Conservation (phyloP, 139 green algal genomes). For the Chlorella sp. region DNA sequence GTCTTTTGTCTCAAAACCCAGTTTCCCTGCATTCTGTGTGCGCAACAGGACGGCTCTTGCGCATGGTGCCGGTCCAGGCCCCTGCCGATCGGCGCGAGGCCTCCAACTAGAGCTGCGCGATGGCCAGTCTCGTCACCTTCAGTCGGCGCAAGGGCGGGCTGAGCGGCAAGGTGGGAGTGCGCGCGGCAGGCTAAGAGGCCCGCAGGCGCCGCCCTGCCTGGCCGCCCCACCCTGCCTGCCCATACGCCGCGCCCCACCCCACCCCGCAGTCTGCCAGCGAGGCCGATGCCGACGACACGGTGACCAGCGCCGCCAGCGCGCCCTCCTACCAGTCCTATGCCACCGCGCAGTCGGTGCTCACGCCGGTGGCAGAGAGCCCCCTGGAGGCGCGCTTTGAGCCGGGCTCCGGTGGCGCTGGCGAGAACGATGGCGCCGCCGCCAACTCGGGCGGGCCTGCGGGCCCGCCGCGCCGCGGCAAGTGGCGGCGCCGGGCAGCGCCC, state of each 20-base stretch:
- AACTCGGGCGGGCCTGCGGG: slow-evolving; percentile 1
- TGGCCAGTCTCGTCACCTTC: slow-evolving; percentile 1
- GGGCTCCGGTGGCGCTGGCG: neutral
- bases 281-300: neutral
- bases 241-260: no score
- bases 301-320: neutral
- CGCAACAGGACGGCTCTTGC: no score
- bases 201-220: neutral
- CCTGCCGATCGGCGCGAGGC: no score
- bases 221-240: no score
- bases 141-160: neutral
- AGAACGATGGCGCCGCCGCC: neutral
- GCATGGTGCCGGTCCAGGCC: no score
- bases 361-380: slow-evolving; percentile 22
- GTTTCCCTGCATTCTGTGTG: no score
- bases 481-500: slow-evolving; percentile 8
- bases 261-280: no score
- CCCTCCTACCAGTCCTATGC: neutral
- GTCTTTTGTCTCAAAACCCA: no score
- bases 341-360: slow-evolving; percentile 19
- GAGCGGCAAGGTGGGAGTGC: neutral
- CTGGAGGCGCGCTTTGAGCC: neutral
- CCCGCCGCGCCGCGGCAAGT: neutral
- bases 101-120: no score
- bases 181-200: neutral